A percentile compares a stretch with the other conserved stretches of the same genome.
Conservation (phyloP, 2,329 filamentous ascomycete genomes). For the Nectriaceae sp. region DNA sequence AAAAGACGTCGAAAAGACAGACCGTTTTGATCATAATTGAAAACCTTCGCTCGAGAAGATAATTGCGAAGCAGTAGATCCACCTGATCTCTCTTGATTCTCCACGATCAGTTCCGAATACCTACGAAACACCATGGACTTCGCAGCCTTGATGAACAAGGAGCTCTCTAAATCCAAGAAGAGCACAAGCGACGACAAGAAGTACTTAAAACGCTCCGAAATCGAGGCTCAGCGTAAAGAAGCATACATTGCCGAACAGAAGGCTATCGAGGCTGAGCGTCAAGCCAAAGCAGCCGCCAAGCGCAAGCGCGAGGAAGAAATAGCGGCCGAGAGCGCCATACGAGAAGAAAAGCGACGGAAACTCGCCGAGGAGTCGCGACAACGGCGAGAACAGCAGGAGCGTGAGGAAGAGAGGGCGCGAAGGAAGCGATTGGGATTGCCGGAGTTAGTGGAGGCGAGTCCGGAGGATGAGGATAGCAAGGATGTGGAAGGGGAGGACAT, state of each 20-base stretch:
- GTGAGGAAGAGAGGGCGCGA: slow-evolving; percentile 69
- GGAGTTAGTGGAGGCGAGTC: slow-evolving; percentile 56
- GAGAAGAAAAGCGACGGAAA: slow-evolving; percentile 79
- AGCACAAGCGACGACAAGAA: slow-evolving; percentile 59
- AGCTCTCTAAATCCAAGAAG: slow-evolving; percentile 80
- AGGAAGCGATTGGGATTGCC: slow-evolving; percentile 80
- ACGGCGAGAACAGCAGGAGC: slow-evolving; percentile 71
- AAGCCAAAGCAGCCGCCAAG: slow-evolving; percentile 72
- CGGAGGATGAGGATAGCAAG: slow-evolving; percentile 46
- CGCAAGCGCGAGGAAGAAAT: slow-evolving; percentile 89
- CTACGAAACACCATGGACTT: slow-evolving; percentile 99
- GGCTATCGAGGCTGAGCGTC: slow-evolving; percentile 69
- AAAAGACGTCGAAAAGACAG: no score
- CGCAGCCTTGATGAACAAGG: slow-evolving; percentile 87
- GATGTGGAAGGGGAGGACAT: slow-evolving; percentile 60
- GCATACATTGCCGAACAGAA: slow-evolving; percentile 83
- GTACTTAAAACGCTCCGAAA: slow-evolving; percentile 81
- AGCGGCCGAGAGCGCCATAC: slow-evolving; percentile 63
- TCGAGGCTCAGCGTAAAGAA: slow-evolving; percentile 79
- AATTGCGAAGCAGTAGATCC: no score
- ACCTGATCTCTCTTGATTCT: no score
- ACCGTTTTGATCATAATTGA: no score
- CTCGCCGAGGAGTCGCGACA: slow-evolving; percentile 79
- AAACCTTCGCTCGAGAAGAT: no score
- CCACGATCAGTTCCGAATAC: no score